Evolutionary conservation across 306 rosid genomes (phyloP), one percentile per base, ranked within the genome.

Genomic region (Prunus padus): DNA sequence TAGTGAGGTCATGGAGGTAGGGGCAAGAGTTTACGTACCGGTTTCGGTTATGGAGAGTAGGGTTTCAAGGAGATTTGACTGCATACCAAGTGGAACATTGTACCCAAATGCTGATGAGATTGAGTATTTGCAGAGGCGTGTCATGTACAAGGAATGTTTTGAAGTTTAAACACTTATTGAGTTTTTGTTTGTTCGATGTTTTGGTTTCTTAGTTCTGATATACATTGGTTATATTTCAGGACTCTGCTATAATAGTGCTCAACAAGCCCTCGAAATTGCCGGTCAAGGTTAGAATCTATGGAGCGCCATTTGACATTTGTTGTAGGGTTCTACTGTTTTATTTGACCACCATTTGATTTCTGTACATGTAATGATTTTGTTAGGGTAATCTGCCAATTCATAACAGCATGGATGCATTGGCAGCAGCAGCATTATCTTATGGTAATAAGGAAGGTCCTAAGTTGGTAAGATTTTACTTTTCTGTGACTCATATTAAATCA

Each of bases 21-120:
- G 97, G 33, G 83, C 76, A 60, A 85, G 84, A 78, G 62, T 92
- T 69, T 81, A 82, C 79, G 86, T 92, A 14, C 88, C 97, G 12
- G 97, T 95, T 46, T 95, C 97, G 37, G 86, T 92, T 61, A 90
- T 83, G 0, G 97, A 95, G 90, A 85, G 91, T 73, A 88, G 82
- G 82, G 78, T 95, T 84, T 90, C 98, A 23, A 90, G 81, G 86
- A 82, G 98, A 89, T 95, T 73, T 66, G 98, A 92, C 82, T 78
- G 96, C 69, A 92, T 95, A 55, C 98, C 96, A 49, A 86, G 97
- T 83, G 98, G 95, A 73, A 95, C 98, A 42, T 83, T 95, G 45
- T 80, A 92, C 81, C 98, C 98, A 45, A 95, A 92, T 85, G 97
- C 97, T 23, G 97, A 95, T 57, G 98, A 95, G 89, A 95, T 95